Conservation (phyloP, 2,329 filamentous ascomycete genomes). For the Colletotrichum sidae region DNA sequence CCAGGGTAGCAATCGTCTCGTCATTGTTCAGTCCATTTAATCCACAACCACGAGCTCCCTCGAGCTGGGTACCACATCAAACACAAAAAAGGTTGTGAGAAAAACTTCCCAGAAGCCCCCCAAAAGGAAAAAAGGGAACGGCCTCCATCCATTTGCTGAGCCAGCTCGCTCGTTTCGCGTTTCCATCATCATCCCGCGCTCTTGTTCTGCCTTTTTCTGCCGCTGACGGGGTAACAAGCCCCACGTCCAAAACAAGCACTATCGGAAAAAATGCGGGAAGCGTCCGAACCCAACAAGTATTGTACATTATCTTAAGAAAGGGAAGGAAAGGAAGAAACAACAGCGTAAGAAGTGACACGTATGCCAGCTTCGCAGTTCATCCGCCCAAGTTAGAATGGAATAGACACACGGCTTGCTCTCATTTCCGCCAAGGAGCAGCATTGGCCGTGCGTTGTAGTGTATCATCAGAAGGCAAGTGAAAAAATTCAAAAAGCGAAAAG, state of each 20-base stretch:
- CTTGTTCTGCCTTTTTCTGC: slow-evolving; percentile 1
- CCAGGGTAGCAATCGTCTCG: slow-evolving; percentile 33
- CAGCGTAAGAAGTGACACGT: slow-evolving; percentile 16
- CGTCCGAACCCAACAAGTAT: slow-evolving; percentile 21
- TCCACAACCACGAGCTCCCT: slow-evolving; percentile 18
- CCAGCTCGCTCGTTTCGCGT: slow-evolving; percentile 15
- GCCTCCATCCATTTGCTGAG: not conserved
- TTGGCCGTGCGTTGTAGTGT: slow-evolving; percentile 26
- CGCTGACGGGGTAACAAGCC: not conserved
- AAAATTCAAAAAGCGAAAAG: slow-evolving; percentile 1
- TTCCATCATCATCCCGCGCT: slow-evolving; percentile 21
- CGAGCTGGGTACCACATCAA: slow-evolving; percentile 3
- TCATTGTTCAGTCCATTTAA: slow-evolving; percentile 32
- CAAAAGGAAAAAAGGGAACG: slow-evolving; percentile 1
- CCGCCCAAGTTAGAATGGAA: slow-evolving; percentile 25
- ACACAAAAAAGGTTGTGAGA: not conserved
- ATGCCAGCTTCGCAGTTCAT: slow-evolving; percentile 21
- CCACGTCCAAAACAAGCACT: slow-evolving; percentile 4
- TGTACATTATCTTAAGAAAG: slow-evolving; percentile 38
- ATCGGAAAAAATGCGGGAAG: slow-evolving; percentile 3
- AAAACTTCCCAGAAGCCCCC: not conserved
- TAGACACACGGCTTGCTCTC: slow-evolving; percentile 19
- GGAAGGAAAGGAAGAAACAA: slow-evolving; percentile 14
- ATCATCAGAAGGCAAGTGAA: slow-evolving; percentile 29
- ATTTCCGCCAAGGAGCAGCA: slow-evolving; percentile 9